Conservation (phyloP, 352 stramenopile genomes). For the Phytopythium kandeliae region DNA sequence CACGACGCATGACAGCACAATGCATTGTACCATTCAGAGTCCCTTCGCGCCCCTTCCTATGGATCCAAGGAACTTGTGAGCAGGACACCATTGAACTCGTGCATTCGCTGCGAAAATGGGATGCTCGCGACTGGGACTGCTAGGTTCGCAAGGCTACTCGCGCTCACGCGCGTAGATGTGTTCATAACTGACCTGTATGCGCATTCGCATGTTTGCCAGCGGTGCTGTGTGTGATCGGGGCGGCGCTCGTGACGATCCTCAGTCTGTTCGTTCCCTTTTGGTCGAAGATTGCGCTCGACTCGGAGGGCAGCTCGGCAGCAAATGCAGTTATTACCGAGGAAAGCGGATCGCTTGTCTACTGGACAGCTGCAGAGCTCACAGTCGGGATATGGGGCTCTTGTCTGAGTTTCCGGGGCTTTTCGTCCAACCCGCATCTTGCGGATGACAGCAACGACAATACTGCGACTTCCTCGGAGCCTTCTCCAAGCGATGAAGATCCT, state of each 20-base stretch:
- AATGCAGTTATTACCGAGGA: conserved; percentile 1
- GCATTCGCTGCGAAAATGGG: conserved; percentile 20
- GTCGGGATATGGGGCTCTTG: conserved; percentile 55
- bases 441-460: background rate
- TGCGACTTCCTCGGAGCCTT: background rate
- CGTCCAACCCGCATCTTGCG: background rate
- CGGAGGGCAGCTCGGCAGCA: background rate
- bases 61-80: too few species aligned
- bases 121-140: conserved; percentile 36
- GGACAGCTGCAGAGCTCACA: conserved; percentile 26
- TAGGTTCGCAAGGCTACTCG: conserved; percentile 16
- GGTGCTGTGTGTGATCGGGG: conserved; percentile 23
- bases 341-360: conserved; percentile 6
- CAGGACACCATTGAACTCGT: background rate
- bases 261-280: conserved; percentile 52
- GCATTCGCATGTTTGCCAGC: conserved; percentile 14
- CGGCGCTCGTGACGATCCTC: conserved; percentile 24
- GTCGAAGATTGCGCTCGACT: conserved; percentile 24
- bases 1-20: background rate
- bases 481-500: background rate
- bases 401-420: conserved; percentile 30
- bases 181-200: background rate
- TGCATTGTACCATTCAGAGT: background rate
- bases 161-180: background rate
- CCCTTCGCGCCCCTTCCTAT: background rate